Percentiles rank a stretch among this genome's conserved stretches.
These are phyloP conservation scores for Chalaropsis thielavioides DNA, from an alignment of 2,329 filamentous ascomycete species.

Conservation along the genomic window DNA sequence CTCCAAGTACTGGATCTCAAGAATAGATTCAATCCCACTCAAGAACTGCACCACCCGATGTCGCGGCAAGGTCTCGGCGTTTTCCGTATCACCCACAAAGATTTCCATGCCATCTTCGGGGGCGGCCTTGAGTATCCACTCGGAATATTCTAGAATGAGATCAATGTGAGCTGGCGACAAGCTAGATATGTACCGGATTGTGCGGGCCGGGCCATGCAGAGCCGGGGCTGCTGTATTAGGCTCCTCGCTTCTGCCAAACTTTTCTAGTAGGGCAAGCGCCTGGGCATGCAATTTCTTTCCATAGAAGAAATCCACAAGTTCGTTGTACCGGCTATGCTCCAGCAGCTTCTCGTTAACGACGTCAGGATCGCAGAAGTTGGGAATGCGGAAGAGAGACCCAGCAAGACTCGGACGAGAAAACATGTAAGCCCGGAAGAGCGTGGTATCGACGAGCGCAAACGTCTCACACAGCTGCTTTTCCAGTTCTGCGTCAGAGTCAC, in stretches of 20 bases:
- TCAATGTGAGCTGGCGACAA: slow-evolving; percentile 78
- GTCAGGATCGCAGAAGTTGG: slow-evolving; percentile 92
- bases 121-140: slow-evolving; percentile 67
- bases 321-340: slow-evolving; percentile 75
- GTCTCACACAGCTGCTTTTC: slow-evolving; percentile 58
- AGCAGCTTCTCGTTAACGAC: slow-evolving; percentile 89
- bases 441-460: slow-evolving; percentile 80
- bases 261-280: slow-evolving; percentile 65
- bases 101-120: slow-evolving; percentile 76
- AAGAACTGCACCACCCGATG: slow-evolving; percentile 63
- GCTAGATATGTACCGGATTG: slow-evolving; percentile 79
- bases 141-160: slow-evolving; percentile 77
- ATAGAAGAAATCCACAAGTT: slow-evolving; percentile 93
- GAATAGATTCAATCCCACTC: slow-evolving; percentile 47
- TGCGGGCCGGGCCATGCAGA: slow-evolving; percentile 69
- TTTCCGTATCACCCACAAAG: slow-evolving; percentile 85
- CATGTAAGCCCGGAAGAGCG: slow-evolving; percentile 91
- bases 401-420: slow-evolving; percentile 73
- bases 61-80: slow-evolving; percentile 77
- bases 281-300: slow-evolving; percentile 87
- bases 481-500: slow-evolving; percentile 44
- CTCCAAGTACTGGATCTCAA: slow-evolving; percentile 75
- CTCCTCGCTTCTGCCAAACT: slow-evolving; percentile 53
- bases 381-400: slow-evolving; percentile 80
- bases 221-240: slow-evolving; percentile 35